phyloP scores from a whole-genome alignment of 495 filamentous ascomycete species.

The Coniosporium apollinis region DNA sequence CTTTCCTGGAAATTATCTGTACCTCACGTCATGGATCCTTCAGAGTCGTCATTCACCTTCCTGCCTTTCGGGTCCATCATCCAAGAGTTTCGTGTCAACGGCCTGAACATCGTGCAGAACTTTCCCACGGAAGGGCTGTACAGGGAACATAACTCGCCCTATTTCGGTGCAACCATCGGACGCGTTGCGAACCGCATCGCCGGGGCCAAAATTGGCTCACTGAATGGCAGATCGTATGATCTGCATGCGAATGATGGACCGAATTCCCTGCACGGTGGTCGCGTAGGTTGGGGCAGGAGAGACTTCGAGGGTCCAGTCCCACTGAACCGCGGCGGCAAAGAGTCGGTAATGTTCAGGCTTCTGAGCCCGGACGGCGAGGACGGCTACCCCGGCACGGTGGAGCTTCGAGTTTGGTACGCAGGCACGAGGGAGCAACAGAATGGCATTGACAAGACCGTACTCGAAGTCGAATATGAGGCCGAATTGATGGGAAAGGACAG shows the following conservation, averaged over 20 bases:
- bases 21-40: not conserved
- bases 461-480: conserved; percentile 80
- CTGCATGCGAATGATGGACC: conserved; percentile 58
- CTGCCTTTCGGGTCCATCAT: conserved; percentile 78
- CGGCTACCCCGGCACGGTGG: conserved; percentile 71
- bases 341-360: conserved; percentile 62
- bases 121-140: conserved; percentile 64
- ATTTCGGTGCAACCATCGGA: conserved; percentile 88
- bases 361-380: conserved; percentile 62
- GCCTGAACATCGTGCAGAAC: conserved; percentile 69
- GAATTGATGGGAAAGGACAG: conserved; percentile 48
- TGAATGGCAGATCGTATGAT: conserved; percentile 56
- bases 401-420: conserved; percentile 63
- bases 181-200: conserved; percentile 79
- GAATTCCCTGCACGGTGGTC: conserved; percentile 72
- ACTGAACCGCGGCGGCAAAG: conserved; percentile 48
- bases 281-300: conserved; percentile 68
- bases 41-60: conserved; percentile 36
- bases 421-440: conserved; percentile 45
- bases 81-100: conserved; percentile 60
- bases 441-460: conserved; percentile 39
- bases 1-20: not conserved
- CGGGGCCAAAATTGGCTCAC: conserved; percentile 45
- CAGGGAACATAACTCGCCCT: conserved; percentile 51
- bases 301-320: conserved; percentile 60